Evolutionary conservation across 2,329 filamentous ascomycete species (phyloP).

Genomic region (Ophidiomyces ophidiicola): DNA sequence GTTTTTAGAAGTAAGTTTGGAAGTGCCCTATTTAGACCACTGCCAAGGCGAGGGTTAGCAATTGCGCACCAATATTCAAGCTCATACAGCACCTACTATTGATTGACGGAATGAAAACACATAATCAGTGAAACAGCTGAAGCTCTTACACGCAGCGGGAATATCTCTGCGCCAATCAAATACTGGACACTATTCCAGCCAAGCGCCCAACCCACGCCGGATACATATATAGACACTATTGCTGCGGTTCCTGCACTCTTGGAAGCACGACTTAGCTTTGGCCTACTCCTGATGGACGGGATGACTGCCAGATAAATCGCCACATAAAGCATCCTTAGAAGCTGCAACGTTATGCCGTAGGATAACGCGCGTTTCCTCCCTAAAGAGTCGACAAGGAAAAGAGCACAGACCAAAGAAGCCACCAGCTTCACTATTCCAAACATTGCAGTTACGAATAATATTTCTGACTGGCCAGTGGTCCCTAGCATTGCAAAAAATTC

Average conservation of each 20-base stretch:
- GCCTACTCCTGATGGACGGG: constrained; percentile 22
- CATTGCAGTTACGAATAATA: constrained; percentile 58
- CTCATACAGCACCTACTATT: constrained; percentile 17
- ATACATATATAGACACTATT: constrained; percentile 36
- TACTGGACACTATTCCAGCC: constrained; percentile 39
- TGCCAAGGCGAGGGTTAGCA: constrained; percentile 4
- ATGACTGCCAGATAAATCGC: constrained; percentile 37
- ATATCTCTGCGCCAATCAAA: constrained; percentile 36
- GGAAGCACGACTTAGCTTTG: constrained; percentile 11
- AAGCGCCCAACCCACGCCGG: constrained; percentile 37
- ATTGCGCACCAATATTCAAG: not conserved
- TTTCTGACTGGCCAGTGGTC: constrained; percentile 52
- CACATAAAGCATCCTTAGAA: constrained; percentile 44
- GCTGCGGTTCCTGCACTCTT: constrained; percentile 29
- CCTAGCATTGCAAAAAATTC: constrained; percentile 61
- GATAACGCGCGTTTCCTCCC: constrained; percentile 51
- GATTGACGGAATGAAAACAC: constrained; percentile 34
- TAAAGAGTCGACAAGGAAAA: constrained; percentile 64
- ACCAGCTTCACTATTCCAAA: constrained; percentile 63
- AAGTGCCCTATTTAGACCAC: constrained; percentile 21
- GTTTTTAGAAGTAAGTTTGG: constrained; percentile 38
- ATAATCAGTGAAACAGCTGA: constrained; percentile 34
- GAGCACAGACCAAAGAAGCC: constrained; percentile 52
- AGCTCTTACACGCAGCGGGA: constrained; percentile 33
- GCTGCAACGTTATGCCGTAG: constrained; percentile 38